These are phyloP conservation scores for Mortierella sp. DNA, from an alignment of 371 early-diverging fungal genomes.

Conservation along the genomic window DNA sequence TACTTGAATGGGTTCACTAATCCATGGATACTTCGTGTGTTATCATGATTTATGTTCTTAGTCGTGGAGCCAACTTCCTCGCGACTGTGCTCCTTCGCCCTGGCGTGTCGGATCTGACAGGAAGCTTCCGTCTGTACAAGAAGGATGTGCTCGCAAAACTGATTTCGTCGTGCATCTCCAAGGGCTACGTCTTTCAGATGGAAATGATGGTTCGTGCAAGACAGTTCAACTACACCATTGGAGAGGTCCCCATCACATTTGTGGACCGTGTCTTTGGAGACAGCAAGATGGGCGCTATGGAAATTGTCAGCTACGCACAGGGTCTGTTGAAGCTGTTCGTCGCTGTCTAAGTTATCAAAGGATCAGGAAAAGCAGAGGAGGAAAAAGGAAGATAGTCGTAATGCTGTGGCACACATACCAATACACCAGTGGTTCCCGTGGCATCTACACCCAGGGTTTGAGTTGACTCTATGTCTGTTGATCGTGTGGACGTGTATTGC, in stretches of 20 bases:
- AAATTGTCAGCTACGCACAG: conserved; percentile 93
- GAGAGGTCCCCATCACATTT: conserved; percentile 97
- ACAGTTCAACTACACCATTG: conserved; percentile 89
- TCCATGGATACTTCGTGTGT: no score
- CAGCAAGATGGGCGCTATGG: conserved; percentile 93
- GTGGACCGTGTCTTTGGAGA: conserved; percentile 98
- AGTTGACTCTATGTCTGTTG: no score
- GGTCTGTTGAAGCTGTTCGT: conserved; percentile 88
- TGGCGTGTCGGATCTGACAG: conserved; percentile 95
- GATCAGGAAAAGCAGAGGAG: no score
- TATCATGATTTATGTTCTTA: no score
- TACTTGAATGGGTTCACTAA: no score
- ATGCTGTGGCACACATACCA: no score
- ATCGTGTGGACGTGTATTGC: no score
- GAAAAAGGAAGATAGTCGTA: no score
- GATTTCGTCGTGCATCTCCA: conserved; percentile 88
- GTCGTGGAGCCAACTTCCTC: conserved; percentile 97
- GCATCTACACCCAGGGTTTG: no score
- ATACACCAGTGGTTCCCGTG: no score
- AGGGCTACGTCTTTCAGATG: conserved; percentile 99
- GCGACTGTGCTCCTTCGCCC: conserved; percentile 93
- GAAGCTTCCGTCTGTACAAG: conserved; percentile 97
- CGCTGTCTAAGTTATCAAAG: conserved; percentile 62
- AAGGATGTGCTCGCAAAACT: conserved; percentile 88
- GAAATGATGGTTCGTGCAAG: conserved; percentile 99